A percentile compares a stretch with the other conserved stretches of the same genome.
phyloP scores from a whole-genome alignment of 2,329 filamentous ascomycete genomes.

The Sporothrix mexicana region DNA sequence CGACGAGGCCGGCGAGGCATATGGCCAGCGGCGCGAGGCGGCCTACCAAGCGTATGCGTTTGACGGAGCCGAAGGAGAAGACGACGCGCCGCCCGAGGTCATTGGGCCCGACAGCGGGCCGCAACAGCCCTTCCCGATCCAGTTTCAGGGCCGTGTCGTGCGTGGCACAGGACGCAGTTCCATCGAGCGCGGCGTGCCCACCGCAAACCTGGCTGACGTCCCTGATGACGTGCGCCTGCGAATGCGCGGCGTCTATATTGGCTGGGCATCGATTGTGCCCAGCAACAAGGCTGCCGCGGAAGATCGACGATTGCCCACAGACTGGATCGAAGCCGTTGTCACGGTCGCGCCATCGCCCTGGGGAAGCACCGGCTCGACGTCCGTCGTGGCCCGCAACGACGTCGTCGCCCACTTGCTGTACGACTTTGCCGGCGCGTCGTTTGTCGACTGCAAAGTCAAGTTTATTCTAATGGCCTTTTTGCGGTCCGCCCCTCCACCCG shows the following conservation, averaged over 20 bases:
- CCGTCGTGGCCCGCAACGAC: slow-evolving; percentile 41
- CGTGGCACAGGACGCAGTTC: slow-evolving; percentile 51
- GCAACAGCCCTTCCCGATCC: slow-evolving; percentile 58
- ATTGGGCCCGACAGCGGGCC: slow-evolving; percentile 60
- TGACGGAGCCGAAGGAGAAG: slow-evolving; percentile 12
- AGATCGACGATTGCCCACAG: slow-evolving; percentile 44
- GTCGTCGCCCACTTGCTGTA: slow-evolving; percentile 61
- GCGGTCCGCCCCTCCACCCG: slow-evolving; percentile 45
- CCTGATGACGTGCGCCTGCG: slow-evolving; percentile 59
- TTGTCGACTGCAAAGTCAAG: slow-evolving; percentile 55
- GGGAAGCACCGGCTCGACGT: slow-evolving; percentile 47
- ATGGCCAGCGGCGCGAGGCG: slow-evolving; percentile 44
- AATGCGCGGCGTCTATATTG: slow-evolving; percentile 67
- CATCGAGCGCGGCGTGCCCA: slow-evolving; percentile 55
- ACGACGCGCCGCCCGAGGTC: slow-evolving; percentile 46
- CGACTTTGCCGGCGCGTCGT: slow-evolving; percentile 52
- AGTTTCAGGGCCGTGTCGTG: slow-evolving; percentile 56
- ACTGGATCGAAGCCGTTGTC: slow-evolving; percentile 67
- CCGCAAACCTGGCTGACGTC: slow-evolving; percentile 59
- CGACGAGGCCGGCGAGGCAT: slow-evolving; percentile 47
- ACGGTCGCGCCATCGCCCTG: slow-evolving; percentile 59
- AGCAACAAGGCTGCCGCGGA: background rate
- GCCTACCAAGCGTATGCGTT: slow-evolving; percentile 46
- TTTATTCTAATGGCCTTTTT: slow-evolving; percentile 67
- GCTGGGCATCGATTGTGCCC: slow-evolving; percentile 60